A percentile compares a stretch with the other conserved stretches of the same genome.
Conservation (phyloP, 2,329 filamentous ascomycete species). For the Aspergillus brasiliensis region DNA sequence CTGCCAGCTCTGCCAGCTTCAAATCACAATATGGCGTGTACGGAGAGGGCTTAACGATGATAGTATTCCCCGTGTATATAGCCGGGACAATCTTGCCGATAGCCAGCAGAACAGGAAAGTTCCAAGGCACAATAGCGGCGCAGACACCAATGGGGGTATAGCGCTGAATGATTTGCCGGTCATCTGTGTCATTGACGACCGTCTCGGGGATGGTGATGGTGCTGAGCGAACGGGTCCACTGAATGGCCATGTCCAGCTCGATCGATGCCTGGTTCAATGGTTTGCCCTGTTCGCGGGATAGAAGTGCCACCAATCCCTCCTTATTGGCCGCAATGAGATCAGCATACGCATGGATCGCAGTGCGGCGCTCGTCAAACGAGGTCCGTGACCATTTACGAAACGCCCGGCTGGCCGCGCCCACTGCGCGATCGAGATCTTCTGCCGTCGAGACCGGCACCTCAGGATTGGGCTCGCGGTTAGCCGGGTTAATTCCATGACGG, state of each 20-base stretch:
- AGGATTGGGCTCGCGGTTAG: conserved; percentile 52
- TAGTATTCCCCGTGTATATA: conserved; percentile 55
- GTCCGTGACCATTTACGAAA: conserved; percentile 51
- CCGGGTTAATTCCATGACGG: conserved; percentile 55
- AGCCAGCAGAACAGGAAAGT: conserved; percentile 50
- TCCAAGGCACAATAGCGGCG: conserved; percentile 64
- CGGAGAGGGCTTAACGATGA: conserved; percentile 58
- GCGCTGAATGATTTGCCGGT: conserved; percentile 35
- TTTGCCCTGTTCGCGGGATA: conserved; percentile 49
- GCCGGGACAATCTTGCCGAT: conserved; percentile 55
- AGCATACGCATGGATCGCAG: conserved; percentile 35
- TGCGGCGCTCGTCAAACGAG: conserved; percentile 35
- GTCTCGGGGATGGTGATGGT: conserved; percentile 48
- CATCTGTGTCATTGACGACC: conserved; percentile 52
- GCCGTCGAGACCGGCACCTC: conserved; percentile 54
- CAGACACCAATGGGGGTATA: conserved; percentile 45
- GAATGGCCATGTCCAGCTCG: conserved; percentile 31
- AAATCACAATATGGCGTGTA: conserved; percentile 57
- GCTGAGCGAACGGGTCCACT: conserved; percentile 25
- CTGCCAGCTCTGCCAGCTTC: conserved; percentile 55
- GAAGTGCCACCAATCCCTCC: conserved; percentile 39
- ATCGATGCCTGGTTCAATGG: conserved; percentile 31
- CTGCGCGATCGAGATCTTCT: conserved; percentile 55
- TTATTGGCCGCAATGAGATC: conserved; percentile 38
- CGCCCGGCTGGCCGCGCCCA: conserved; percentile 51